These are phyloP conservation scores for Rhizophagus sp. DNA, from an alignment of 192 early-diverging fungal species.

Conservation along the genomic window DNA sequence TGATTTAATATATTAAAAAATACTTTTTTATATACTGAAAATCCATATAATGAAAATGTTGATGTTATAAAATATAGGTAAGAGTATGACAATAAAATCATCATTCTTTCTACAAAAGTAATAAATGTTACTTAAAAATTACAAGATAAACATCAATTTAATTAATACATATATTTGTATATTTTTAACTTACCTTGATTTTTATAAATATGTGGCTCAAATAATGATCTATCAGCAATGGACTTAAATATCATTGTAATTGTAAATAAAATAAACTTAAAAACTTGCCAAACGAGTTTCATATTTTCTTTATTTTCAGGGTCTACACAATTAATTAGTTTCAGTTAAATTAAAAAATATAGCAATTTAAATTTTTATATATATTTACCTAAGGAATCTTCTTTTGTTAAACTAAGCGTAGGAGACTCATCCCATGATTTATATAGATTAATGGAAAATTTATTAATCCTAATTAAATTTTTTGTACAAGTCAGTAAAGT, in stretches of 20 bases:
- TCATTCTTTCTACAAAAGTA: constrained; percentile 20
- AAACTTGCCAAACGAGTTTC: constrained; percentile 44
- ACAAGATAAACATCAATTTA: no score
- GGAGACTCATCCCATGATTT: constrained; percentile 13
- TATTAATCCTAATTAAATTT: constrained; percentile 9
- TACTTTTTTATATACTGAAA: constrained; percentile 53
- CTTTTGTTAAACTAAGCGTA: neutral
- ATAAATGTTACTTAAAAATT: neutral
- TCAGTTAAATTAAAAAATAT: no score
- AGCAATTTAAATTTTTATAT: no score
- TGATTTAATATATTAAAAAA: constrained; percentile 45
- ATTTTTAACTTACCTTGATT: neutral
- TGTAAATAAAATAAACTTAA: constrained; percentile 51
- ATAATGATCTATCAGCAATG: constrained; percentile 36
- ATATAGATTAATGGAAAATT: constrained; percentile 7
- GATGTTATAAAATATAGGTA: constrained; percentile 53
- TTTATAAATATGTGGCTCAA: constrained; percentile 28
- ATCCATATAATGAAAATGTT: constrained; percentile 43
- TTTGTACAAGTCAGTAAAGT: no score
- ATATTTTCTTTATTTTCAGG: constrained; percentile 32
- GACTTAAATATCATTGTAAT: constrained; percentile 51
- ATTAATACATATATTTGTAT: neutral
- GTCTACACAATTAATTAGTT: neutral
- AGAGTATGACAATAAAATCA: constrained; percentile 48
- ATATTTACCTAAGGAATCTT: constrained; percentile 1